Percentiles rank a stretch among this genome's conserved stretches.
Evolutionary conservation across 495 filamentous ascomycete species (phyloP).

Genomic region (Penicillium silybi): DNA sequence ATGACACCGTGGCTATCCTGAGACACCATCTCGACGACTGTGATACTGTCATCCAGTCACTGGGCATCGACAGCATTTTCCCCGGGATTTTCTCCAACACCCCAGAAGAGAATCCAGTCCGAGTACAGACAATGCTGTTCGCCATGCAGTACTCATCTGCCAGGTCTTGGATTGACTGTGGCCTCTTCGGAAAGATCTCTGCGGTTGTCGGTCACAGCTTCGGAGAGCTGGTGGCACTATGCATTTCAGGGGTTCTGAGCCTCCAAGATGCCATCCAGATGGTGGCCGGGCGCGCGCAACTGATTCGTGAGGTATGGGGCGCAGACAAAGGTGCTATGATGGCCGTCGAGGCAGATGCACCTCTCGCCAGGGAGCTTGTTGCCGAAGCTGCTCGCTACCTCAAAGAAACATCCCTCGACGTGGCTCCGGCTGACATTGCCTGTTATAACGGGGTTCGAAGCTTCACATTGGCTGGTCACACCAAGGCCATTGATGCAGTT

Average conservation of each 20-base stretch:
- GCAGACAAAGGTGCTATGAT: slow-evolving; percentile 49
- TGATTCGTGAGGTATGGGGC: slow-evolving; percentile 47
- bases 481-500: slow-evolving; percentile 27
- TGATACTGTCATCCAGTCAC: slow-evolving; percentile 18
- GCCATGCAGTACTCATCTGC: slow-evolving; percentile 48
- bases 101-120: slow-evolving; percentile 32
- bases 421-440: slow-evolving; percentile 30
- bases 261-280: slow-evolving; percentile 36
- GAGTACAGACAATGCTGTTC: slow-evolving; percentile 41
- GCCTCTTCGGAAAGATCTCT: slow-evolving; percentile 13
- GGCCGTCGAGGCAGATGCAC: slow-evolving; percentile 35
- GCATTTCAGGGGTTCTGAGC: slow-evolving; percentile 33
- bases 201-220: slow-evolving; percentile 52
- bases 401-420: neutral
- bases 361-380: slow-evolving; percentile 11
- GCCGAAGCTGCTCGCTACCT: neutral
- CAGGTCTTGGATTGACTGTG: slow-evolving; percentile 45
- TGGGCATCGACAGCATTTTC: slow-evolving; percentile 37
- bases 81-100: slow-evolving; percentile 42
- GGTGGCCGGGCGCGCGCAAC: slow-evolving; percentile 36
- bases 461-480: slow-evolving; percentile 43
- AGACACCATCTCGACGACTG: slow-evolving; percentile 38
- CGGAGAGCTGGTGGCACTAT: slow-evolving; percentile 43
- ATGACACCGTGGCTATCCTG: slow-evolving; percentile 26
- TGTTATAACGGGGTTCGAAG: slow-evolving; percentile 49